A percentile compares a stretch with the other conserved stretches of the same genome.
These are phyloP conservation scores for Coprinopsis cinerea DNA, from an alignment of 768 basidiomycete species.

Conservation along the genomic window DNA sequence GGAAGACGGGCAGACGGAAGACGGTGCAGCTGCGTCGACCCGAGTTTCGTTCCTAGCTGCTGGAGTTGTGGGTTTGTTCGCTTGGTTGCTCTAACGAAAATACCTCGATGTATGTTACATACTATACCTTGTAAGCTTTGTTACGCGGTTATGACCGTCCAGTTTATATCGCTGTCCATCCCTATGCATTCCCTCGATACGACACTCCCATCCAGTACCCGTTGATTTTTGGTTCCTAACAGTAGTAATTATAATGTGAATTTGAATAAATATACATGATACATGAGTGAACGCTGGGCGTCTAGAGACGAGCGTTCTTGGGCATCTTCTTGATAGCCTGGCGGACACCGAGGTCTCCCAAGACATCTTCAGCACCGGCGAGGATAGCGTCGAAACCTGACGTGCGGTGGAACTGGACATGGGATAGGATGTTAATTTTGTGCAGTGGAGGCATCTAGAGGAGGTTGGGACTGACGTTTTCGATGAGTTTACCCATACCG, in stretches of 20 bases:
- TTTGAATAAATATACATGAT: neutral
- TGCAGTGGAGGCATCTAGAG: neutral
- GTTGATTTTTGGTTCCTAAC: neutral
- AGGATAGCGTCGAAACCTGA: slow-evolving; percentile 82
- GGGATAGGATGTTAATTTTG: slow-evolving; percentile 5
- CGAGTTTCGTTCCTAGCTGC: too few species aligned
- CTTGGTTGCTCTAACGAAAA: too few species aligned
- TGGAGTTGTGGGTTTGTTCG: too few species aligned
- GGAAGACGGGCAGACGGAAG: too few species aligned
- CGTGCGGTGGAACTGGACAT: slow-evolving; percentile 69
- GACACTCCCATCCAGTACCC: too few species aligned
- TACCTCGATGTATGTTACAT: too few species aligned
- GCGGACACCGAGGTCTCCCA: slow-evolving; percentile 27
- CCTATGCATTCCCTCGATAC: too few species aligned
- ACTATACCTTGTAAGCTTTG: too few species aligned
- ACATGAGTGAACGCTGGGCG: neutral
- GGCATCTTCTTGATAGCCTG: slow-evolving; percentile 31
- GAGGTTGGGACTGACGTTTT: slow-evolving; percentile 49
- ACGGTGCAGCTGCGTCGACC: too few species aligned
- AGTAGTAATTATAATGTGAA: too few species aligned
- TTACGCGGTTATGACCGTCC: too few species aligned
- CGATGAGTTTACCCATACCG: slow-evolving; percentile 82
- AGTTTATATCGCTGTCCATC: too few species aligned
- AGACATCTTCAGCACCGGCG: slow-evolving; percentile 46
- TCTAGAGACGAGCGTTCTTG: slow-evolving; percentile 23